Conservation (phyloP, 2,329 filamentous ascomycete species). For the Lecanicillium sp. region DNA sequence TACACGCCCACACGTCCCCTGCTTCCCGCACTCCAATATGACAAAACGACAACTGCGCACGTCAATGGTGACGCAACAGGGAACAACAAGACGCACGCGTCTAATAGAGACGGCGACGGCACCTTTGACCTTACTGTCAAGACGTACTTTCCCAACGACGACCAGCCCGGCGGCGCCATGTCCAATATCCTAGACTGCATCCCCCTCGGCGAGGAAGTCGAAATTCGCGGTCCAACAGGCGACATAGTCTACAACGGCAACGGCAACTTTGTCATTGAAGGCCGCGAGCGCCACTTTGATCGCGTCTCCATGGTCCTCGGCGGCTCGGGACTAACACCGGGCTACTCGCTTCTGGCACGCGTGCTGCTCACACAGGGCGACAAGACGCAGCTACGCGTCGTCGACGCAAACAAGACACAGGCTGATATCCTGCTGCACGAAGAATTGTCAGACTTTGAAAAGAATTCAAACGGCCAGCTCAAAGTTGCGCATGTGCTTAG, state of each 20-base stretch:
- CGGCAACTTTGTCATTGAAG: conserved; percentile 36
- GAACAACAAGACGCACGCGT: background rate
- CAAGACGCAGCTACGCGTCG: conserved; percentile 28
- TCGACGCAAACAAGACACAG: conserved; percentile 51
- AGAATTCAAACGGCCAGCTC: conserved; percentile 31
- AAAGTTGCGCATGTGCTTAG: conserved; percentile 38
- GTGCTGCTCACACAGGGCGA: conserved; percentile 27
- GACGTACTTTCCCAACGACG: conserved; percentile 38
- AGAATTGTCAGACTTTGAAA: conserved; percentile 47
- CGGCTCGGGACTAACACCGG: conserved; percentile 42
- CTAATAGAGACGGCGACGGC: conserved; percentile 24
- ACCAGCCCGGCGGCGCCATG: conserved; percentile 44
- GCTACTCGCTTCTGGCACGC: conserved; percentile 35
- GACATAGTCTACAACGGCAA: conserved; percentile 40
- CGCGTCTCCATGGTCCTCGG: conserved; percentile 40
- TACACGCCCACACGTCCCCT: conserved; percentile 43
- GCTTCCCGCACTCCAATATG: conserved; percentile 12
- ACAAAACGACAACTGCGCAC: background rate
- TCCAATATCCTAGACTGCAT: conserved; percentile 44
- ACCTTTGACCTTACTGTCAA: conserved; percentile 42
- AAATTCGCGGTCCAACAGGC: conserved; percentile 42
- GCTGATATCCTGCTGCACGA: conserved; percentile 47
- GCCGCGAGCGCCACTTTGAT: conserved; percentile 29
- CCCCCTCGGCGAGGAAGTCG: conserved; percentile 36
- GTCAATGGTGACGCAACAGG: no score